phyloP scores from a whole-genome alignment of 2,329 filamentous ascomycete species.

The Trichoderma sp. region DNA sequence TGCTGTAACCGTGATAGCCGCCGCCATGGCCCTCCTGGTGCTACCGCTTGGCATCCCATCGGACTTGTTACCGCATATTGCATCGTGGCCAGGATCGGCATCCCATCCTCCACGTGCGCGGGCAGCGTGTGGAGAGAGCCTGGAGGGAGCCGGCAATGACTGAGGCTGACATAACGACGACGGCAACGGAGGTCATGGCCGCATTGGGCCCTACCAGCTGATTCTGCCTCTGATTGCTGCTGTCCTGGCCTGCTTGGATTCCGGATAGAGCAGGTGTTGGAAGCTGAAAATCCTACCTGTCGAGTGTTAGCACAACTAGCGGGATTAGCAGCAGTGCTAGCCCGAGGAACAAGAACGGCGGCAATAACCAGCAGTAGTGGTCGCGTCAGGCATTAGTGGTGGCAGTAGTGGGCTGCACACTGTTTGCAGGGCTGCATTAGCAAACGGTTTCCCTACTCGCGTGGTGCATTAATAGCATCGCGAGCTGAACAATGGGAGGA shows the following conservation, averaged over 20 bases:
- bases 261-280: slow-evolving; percentile 14
- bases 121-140: not conserved
- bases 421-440: not conserved
- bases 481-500: not conserved
- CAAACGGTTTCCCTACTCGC: not conserved
- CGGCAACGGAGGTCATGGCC: not conserved
- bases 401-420: not conserved
- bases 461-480: not conserved
- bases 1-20: slow-evolving; percentile 16
- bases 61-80: not conserved
- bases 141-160: not conserved
- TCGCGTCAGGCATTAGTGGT: not conserved
- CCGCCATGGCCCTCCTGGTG: not conserved
- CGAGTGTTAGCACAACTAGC: not conserved
- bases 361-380: not conserved
- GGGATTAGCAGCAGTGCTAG: not conserved
- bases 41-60: not conserved
- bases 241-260: not conserved
- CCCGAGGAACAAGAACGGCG: not conserved
- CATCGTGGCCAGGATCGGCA: slow-evolving; percentile 1
- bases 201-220: slow-evolving; percentile 11
- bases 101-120: slow-evolving; percentile 12
- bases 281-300: not conserved
- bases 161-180: not conserved
- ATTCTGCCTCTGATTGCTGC: not conserved